Base-by-base conservation (phyloP, 177 flowering plant genomes). In the Vitis hybrid region DNA sequence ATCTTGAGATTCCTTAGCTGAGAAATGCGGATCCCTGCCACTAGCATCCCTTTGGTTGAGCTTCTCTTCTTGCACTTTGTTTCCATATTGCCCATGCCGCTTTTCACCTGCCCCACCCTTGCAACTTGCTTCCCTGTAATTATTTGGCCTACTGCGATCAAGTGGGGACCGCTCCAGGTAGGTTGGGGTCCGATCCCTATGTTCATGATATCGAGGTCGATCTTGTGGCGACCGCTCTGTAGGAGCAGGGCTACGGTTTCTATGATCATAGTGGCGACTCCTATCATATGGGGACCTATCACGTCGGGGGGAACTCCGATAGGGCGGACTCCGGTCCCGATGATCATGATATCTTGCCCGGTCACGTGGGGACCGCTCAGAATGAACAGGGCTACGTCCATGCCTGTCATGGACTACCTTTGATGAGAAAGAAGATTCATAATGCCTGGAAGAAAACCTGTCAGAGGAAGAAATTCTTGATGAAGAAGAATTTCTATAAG, bases 371-470 rank as follows among this genome's bases (percentile, higher is more conserved):
- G 87, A 85, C 77, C 85, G 78, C 72, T 81, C 87, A 60, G 81
- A 66, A 63, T 75, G 81, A 18, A 56, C 80, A 3, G 92, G 90
- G 67, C 92, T 88, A 22, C 80, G 82, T 39, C 81, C 87, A 73
- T 81, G 86, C 75, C 82, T 85, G 61, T 88, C 93, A 77, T 85
- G 77, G 69, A 67, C 65, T 14, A 69, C 81, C 75, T 83, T 88
- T 22, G 91, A 82, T 26, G 93, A 82, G n/a, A 73, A 70, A 54
- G 90, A 74, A 68, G 81, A 75, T 56, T 89, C 96, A 81, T 78
- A 77, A 70, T 83, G 82, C 79, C 90, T 84, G 39, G 88, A 74
- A 39, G 83, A 69, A 50, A 79, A 78, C 83, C 87, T 89, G 69
- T 83, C 89, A 39, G 79, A 68, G 15, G 88, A 77, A 63, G 86